Percentiles rank a stretch among this genome's conserved stretches.
phyloP scores from a whole-genome alignment of 2,329 filamentous ascomycete species.

The Nemania diffusa region DNA sequence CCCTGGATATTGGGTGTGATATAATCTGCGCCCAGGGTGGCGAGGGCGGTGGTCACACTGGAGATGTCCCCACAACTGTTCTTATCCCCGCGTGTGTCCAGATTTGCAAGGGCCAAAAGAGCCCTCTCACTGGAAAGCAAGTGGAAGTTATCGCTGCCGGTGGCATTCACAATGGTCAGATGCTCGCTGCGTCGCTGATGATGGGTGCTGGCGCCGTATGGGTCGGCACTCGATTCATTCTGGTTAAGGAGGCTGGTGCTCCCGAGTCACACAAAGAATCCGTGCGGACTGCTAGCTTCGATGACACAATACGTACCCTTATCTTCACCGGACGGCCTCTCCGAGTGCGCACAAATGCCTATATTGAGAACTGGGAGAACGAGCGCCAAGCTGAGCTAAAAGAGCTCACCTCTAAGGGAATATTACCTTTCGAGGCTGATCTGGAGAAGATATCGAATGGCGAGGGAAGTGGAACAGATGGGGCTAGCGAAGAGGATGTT shows the following conservation, averaged over 20 bases:
- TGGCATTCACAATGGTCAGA: constrained; percentile 92
- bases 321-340: constrained; percentile 98
- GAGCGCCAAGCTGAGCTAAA: constrained; percentile 92
- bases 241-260: constrained; percentile 93
- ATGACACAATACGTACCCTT: constrained; percentile 96
- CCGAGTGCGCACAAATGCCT: constrained; percentile 91
- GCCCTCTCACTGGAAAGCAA: constrained; percentile 84
- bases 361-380: constrained; percentile 96
- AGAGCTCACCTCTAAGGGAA: constrained; percentile 86
- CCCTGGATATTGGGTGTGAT: constrained; percentile 89
- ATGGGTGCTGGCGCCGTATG: constrained; percentile 93
- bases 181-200: constrained; percentile 89
- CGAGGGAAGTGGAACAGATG: constrained; percentile 59
- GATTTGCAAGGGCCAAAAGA: constrained; percentile 81
- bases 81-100: constrained; percentile 93
- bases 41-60: constrained; percentile 96
- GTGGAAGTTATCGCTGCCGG: constrained; percentile 95
- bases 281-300: constrained; percentile 88
- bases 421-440: constrained; percentile 94
- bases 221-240: constrained; percentile 96
- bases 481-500: constrained; percentile 71
- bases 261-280: constrained; percentile 95
- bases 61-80: constrained; percentile 89
- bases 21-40: constrained; percentile 99
- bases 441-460: constrained; percentile 78